phyloP scores from a whole-genome alignment of 441 rosid genomes.

The Corymbia citriodora region DNA sequence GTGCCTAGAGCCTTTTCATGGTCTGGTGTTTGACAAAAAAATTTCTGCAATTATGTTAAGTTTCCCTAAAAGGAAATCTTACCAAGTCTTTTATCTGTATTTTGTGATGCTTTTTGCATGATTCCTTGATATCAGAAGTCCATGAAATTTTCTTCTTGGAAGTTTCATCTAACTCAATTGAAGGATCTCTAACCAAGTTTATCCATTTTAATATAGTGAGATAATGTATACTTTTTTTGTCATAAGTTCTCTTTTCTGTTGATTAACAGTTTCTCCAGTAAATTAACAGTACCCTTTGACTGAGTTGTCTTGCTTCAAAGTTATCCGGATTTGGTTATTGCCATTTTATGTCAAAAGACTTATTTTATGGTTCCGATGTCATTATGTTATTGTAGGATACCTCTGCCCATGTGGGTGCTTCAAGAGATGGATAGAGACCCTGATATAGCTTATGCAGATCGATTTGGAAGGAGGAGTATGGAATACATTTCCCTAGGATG shows the following conservation, averaged over 20 bases:
- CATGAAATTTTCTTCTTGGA: background rate
- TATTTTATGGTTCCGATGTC: slow-evolving; percentile 1
- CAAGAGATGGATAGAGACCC: slow-evolving; percentile 37
- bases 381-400: slow-evolving; percentile 29
- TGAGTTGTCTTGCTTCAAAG: background rate
- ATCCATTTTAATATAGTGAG: background rate
- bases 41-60: background rate
- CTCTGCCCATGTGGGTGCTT: slow-evolving; percentile 48
- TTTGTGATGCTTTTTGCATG: background rate
- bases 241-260: background rate
- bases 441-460: slow-evolving; percentile 36
- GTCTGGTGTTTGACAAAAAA: background rate
- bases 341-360: background rate
- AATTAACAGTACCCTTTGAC: background rate
- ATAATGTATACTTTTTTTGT: background rate
- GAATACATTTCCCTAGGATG: slow-evolving; percentile 53
- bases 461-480: slow-evolving; percentile 40
- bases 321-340: background rate
- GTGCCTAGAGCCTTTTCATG: background rate
- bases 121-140: background rate
- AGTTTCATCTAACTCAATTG: background rate
- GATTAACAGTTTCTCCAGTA: background rate
- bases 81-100: background rate
- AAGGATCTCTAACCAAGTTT: background rate
- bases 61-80: background rate